A percentile compares a stretch with the other conserved stretches of the same genome.
Evolutionary conservation across 2,329 filamentous ascomycete genomes (phyloP).

Genomic region (Colletotrichum navitas): DNA sequence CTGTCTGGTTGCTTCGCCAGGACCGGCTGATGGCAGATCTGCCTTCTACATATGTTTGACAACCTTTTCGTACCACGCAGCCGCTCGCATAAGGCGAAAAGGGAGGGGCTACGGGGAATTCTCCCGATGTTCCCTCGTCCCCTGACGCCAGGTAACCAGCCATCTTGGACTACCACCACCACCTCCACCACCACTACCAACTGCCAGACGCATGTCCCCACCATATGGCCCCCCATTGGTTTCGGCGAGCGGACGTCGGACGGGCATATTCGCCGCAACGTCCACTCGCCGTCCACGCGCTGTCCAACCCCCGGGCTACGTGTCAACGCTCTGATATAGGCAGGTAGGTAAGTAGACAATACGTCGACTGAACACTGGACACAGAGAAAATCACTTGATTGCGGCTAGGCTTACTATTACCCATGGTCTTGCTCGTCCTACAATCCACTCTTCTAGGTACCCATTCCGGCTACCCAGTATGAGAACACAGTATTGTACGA

Average conservation of each 20-base stretch:
- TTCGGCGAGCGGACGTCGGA: constrained; percentile 24
- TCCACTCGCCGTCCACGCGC: neutral
- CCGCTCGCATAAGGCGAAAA: constrained; percentile 4
- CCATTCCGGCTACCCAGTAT: no score
- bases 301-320: constrained; percentile 17
- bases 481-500: no score
- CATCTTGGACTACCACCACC: neutral
- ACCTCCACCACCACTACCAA: neutral
- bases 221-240: neutral
- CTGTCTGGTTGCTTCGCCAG: constrained; percentile 13
- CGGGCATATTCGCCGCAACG: constrained; percentile 26
- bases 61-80: neutral
- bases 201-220: neutral
- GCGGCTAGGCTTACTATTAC: no score
- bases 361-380: constrained; percentile 12
- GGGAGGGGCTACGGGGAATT: constrained; percentile 17
- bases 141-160: constrained; percentile 27
- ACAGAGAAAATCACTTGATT: neutral
- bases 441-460: no score
- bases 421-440: no score
- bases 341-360: neutral
- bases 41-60: neutral
- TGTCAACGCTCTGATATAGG: constrained; percentile 17
- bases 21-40: constrained; percentile 1
- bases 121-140: constrained; percentile 19